Evolutionary conservation across 1,284 basidiomycete genomes (phyloP).

Genomic region (Xerocomus nothofagi): DNA sequence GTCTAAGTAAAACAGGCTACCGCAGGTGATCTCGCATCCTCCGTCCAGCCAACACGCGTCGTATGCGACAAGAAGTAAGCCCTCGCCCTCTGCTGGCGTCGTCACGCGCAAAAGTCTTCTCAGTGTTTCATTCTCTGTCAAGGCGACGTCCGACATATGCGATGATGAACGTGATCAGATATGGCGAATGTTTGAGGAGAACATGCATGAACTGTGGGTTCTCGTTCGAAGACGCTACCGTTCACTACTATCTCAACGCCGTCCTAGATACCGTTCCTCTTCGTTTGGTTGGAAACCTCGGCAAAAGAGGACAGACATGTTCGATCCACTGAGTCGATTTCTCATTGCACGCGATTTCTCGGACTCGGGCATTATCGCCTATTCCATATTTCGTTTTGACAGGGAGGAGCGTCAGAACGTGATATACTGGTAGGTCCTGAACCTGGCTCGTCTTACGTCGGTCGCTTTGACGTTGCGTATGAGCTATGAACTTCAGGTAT

Average conservation of each 20-base stretch:
- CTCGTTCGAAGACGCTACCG: background rate
- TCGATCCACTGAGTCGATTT: slow-evolving; percentile 58
- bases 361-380: slow-evolving; percentile 46
- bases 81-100: background rate
- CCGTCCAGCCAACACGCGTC: slow-evolving; percentile 12
- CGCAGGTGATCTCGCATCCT: slow-evolving; percentile 19
- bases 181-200: slow-evolving; percentile 55
- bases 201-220: slow-evolving; percentile 52
- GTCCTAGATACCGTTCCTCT: slow-evolving; percentile 49
- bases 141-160: slow-evolving; percentile 40
- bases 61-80: slow-evolving; percentile 21
- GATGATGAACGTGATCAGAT: slow-evolving; percentile 42
- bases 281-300: slow-evolving; percentile 68
- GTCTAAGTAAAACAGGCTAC: slow-evolving; percentile 21
- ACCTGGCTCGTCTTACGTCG: background rate
- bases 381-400: slow-evolving; percentile 71
- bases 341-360: slow-evolving; percentile 42
- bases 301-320: slow-evolving; percentile 59
- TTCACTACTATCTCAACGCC: background rate
- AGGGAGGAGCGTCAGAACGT: slow-evolving; percentile 56
- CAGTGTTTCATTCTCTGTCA: slow-evolving; percentile 40
- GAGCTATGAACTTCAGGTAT: slow-evolving; percentile 76
- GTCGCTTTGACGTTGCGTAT: slow-evolving; percentile 1
- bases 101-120: background rate
- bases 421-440: slow-evolving; percentile 60